These are phyloP conservation scores for Neurospora sp. DNA, from an alignment of 495 filamentous ascomycete genomes.

Conservation along the genomic window DNA sequence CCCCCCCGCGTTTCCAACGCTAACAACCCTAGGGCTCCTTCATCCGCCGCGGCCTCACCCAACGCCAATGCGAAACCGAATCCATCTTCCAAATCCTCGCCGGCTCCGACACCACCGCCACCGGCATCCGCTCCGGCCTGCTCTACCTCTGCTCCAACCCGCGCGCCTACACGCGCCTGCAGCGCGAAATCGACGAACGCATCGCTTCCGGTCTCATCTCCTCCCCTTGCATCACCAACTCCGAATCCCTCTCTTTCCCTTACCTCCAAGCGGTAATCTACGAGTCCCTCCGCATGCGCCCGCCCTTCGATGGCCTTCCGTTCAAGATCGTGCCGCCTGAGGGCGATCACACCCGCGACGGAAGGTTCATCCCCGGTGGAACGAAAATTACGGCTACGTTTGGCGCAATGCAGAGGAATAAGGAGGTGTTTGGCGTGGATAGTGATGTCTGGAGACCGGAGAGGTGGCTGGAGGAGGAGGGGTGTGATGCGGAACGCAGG, in stretches of 20 bases:
- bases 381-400: constrained; percentile 42
- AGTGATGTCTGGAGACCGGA: constrained; percentile 43
- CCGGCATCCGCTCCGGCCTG: constrained; percentile 46
- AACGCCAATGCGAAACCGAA: constrained; percentile 24
- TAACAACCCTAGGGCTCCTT: constrained; percentile 13
- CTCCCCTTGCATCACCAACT: constrained; percentile 19
- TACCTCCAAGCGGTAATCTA: constrained; percentile 42
- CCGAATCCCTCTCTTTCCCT: constrained; percentile 29
- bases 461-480: constrained; percentile 39
- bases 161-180: constrained; percentile 39
- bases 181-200: constrained; percentile 45
- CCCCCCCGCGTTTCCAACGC: no score
- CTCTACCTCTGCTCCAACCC: constrained; percentile 39
- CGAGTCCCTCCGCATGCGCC: constrained; percentile 39
- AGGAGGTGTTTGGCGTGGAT: constrained; percentile 38
- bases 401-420: constrained; percentile 21
- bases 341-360: constrained; percentile 37
- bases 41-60: constrained; percentile 19
- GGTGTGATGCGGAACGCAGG: constrained; percentile 12
- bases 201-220: constrained; percentile 22
- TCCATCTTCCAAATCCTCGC: constrained; percentile 41
- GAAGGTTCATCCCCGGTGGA: constrained; percentile 40
- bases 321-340: constrained; percentile 38
- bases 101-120: constrained; percentile 55
- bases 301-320: constrained; percentile 24